Evolutionary conservation across 495 filamentous ascomycete genomes (phyloP), one percentile per base, ranked within the genome.

Genomic region (Physcia stellaris): DNA sequence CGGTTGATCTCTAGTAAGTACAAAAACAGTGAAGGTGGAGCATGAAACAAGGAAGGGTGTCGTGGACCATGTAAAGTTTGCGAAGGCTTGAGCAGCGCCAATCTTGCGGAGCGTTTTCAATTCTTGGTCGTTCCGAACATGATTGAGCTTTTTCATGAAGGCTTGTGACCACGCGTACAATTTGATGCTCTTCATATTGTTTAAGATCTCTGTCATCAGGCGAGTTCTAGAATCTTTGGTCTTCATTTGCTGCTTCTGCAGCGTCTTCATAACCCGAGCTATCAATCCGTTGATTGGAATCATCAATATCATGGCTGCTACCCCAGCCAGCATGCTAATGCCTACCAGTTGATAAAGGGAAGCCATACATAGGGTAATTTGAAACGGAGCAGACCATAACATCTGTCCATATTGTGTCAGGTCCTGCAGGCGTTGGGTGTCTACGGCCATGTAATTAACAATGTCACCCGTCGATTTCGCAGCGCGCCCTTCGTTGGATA

Each of bases 121-220:
- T 60, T 99, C 92, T 51, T 83, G 72, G 46, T 98, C 88, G 60
- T 96, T 96, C 55, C 92, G 72, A 43, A 99, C 83, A 58, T 81
- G 79, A 57, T 83, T 94, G 27, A 99, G 73, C 59, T 93, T 95
- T 55, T 84, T 87, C 78, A 94, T 94, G 59, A 96, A 99, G 17
- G 92, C 86, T 18, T 75, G 78, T 27, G 86, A 84, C 92, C 92
- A 99, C 30, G 87, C 92, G 61, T 95, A 99, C 18, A 99, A 73
- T 61, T 99, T 96, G 63, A 96, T 96, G 55, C 83, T 88, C 64
- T 96, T 96, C 76, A 96, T 95, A 57, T 95, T 95, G 68, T 96
- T 96, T 51, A 96, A 62, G 43, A 99, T 96, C 63, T 99, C 92
- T 4, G 92, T 90, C 70, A 95, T 93, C 38, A 99, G 58, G 24